phyloP scores from a whole-genome alignment of 768 basidiomycete species.

The Mrakia frigida region DNA sequence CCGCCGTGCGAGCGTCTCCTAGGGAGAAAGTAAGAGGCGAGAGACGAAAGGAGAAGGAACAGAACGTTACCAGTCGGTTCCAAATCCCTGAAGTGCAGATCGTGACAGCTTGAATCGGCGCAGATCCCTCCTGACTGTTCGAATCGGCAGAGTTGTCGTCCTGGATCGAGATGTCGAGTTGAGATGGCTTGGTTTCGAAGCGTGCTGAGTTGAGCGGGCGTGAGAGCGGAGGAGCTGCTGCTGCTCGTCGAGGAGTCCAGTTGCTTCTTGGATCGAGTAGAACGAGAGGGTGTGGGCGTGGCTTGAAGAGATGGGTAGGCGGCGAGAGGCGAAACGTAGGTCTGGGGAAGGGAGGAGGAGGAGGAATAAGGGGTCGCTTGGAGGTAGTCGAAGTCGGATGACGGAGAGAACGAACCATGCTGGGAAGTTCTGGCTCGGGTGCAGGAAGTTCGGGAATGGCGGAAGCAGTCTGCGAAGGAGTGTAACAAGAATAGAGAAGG shows the following conservation, averaged over 20 bases:
- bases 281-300: background rate
- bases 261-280: background rate
- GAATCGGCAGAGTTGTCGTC: conserved; percentile 9
- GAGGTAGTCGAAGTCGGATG: background rate
- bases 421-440: background rate
- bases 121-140: conserved; percentile 23
- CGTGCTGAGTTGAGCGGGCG: background rate
- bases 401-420: conserved; percentile 1
- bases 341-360: background rate
- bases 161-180: conserved; percentile 11
- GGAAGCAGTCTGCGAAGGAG: background rate
- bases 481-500: background rate
- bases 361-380: background rate
- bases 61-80: conserved; percentile 12
- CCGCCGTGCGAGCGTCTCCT: background rate
- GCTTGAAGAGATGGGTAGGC: conserved; percentile 13
- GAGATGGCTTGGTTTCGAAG: conserved; percentile 5
- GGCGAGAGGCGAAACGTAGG: conserved; percentile 21
- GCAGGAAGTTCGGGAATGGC: too few relatives aligned
- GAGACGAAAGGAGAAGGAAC: background rate
- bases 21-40: conserved; percentile 4
- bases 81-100: conserved; percentile 6
- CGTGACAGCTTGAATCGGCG: conserved; percentile 13
- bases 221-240: background rate
- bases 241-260: background rate